Conservation (phyloP, 257 asterid genomes). For the Capsicum rhomboideum region DNA sequence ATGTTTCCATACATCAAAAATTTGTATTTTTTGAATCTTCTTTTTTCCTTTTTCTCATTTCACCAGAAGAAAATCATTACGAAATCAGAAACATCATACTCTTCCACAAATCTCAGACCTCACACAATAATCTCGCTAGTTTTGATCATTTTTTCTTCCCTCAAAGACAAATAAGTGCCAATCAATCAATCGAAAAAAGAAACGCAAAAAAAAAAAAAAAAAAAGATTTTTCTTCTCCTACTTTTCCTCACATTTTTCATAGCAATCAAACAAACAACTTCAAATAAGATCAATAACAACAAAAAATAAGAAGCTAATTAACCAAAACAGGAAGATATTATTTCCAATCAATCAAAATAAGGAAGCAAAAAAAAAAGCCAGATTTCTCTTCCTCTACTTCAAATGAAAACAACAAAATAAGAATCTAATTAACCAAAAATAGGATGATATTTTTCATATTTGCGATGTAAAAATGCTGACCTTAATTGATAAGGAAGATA, state of each 20-base stretch:
- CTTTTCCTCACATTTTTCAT: conserved; percentile 6
- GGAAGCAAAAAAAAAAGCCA: too few relatives aligned
- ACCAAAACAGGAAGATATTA: neutral
- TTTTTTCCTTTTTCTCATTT: neutral
- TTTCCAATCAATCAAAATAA: too few relatives aligned
- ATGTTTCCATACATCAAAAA: neutral
- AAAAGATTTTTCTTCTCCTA: neutral
- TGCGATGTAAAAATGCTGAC: conserved; percentile 17
- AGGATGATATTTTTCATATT: neutral
- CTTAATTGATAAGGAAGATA: conserved; percentile 27
- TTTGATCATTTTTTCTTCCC: neutral
- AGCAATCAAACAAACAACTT: conserved; percentile 11
- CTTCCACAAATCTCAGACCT: neutral
- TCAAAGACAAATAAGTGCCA: neutral
- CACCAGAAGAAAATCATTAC: neutral
- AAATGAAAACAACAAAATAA: too few relatives aligned
- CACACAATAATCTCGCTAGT: neutral
- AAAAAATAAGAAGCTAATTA: neutral
- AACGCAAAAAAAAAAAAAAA: neutral
- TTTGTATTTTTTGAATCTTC: neutral
- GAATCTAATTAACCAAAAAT: neutral
- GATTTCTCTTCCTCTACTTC: too few relatives aligned
- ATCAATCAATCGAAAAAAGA: neutral
- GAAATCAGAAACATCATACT: neutral
- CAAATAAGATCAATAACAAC: neutral